Base-by-base conservation (phyloP, 306 rosid genomes). In the Vigna unguiculata region DNA sequence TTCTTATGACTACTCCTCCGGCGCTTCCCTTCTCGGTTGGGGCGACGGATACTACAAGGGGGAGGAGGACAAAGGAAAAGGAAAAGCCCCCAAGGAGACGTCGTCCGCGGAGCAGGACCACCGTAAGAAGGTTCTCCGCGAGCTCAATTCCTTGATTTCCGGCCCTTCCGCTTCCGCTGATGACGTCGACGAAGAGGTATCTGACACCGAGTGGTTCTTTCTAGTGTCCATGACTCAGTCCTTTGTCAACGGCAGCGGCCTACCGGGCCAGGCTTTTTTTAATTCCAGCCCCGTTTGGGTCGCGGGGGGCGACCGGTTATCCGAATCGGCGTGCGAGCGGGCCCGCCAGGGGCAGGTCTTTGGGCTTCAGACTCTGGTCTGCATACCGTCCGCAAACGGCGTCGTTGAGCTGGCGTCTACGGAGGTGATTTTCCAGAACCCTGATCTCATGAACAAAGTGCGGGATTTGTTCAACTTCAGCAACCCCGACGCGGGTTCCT, bases 181-280 rank as follows among this genome's bases (percentile, higher is more conserved):
- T 2, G 96, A 92, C 8, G 86, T 88, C 3, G 98, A 92, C 19
- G 99, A 92, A 53, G 93, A 92, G 61, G 97, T 92, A 1, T 92
- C 99, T 9, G 98, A 95, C 58, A 91, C 99, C 0, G 99, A 95
- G 76, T 95, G 99, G 99, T 92, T 92, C 89, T 95, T 90, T 32
- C 81, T 95, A 0, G 85, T 95, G 2, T 95, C 99, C 5, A 95
- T 95, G 99, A 92, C 99, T 0, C 99, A 95, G 74, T 85, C 90
- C 1, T 95, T 95, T 32, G 81, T 79, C 13, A 83, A 84, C 81
- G 98, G 91, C 12, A 28, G 65, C 4, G 97, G 96, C 9, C 73
- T 95, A 5, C 93, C 98, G 0, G 97, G 97, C 0, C 97, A 92
- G 75, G 91, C 98, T 0, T 88, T 88, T 15, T 70, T 81, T 34